These are phyloP conservation scores for Leccinum rimulosum DNA, from an alignment of 768 basidiomycete genomes.

Conservation along the genomic window DNA sequence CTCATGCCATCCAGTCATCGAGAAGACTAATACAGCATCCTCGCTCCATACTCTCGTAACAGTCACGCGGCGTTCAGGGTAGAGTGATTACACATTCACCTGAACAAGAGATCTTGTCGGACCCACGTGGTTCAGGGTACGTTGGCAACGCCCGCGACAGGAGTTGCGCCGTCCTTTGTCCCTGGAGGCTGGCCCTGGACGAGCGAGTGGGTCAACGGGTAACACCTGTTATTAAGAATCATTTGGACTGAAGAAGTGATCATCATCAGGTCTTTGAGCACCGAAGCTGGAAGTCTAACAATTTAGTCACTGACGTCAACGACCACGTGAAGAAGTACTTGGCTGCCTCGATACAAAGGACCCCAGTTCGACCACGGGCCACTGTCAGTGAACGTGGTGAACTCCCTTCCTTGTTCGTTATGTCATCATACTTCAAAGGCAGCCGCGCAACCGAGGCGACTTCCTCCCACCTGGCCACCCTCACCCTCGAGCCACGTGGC, in stretches of 20 bases:
- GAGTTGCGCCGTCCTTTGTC: background rate
- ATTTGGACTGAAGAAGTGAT: background rate
- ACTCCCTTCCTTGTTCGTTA: background rate
- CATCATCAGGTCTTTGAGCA: background rate
- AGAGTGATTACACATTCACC: background rate
- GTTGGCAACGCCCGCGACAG: too few species aligned
- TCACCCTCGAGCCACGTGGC: background rate
- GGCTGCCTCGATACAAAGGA: background rate
- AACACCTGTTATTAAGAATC: background rate
- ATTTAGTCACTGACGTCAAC: background rate
- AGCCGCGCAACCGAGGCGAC: constrained; percentile 43
- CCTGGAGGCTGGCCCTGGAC: background rate
- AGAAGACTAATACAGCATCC: background rate
- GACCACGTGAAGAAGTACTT: background rate
- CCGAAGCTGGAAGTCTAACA: background rate
- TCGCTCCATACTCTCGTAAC: background rate
- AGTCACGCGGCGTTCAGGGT: background rate
- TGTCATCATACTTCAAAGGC: constrained; percentile 33
- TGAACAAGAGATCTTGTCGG: background rate
- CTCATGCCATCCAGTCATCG: background rate
- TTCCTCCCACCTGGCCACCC: constrained; percentile 19
- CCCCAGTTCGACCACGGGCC: background rate
- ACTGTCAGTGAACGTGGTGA: background rate
- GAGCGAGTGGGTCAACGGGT: background rate
- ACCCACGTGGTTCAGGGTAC: background rate